Percentiles rank a stretch among this genome's conserved stretches.
phyloP scores from a whole-genome alignment of 805 yeast species.

The Starmerella powellii region DNA sequence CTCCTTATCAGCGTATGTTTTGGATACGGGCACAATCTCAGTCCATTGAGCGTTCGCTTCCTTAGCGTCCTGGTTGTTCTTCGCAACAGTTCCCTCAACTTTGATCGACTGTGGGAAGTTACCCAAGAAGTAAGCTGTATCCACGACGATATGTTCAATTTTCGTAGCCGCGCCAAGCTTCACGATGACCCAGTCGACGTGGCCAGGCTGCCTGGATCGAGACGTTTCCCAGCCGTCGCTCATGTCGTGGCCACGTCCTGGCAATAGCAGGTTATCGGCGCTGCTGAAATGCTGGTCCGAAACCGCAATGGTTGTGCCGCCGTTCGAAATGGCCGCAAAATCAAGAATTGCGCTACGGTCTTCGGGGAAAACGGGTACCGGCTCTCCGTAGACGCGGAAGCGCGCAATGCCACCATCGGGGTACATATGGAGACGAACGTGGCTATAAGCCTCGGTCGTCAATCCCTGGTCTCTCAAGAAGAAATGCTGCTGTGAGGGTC shows the following conservation, averaged over 20 bases:
- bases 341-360: constrained; percentile 43
- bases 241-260: constrained; percentile 95
- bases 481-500: constrained; percentile 79
- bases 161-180: constrained; percentile 57
- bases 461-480: constrained; percentile 46
- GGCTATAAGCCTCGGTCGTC: constrained; percentile 59
- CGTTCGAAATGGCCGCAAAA: constrained; percentile 69
- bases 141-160: constrained; percentile 53
- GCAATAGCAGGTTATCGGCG: constrained; percentile 76
- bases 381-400: constrained; percentile 77
- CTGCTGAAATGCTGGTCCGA: constrained; percentile 93
- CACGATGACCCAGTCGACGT: constrained; percentile 83
- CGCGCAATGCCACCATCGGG: constrained; percentile 98
- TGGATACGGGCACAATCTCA: constrained; percentile 49
- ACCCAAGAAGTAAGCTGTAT: constrained; percentile 90
- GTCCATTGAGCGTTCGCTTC: constrained; percentile 46
- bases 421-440: constrained; percentile 76
- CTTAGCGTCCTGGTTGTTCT: constrained; percentile 31
- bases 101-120: constrained; percentile 77
- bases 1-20: constrained; percentile 75
- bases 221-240: constrained; percentile 97
- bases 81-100: constrained; percentile 47
- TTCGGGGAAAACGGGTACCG: constrained; percentile 53
- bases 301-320: constrained; percentile 74
- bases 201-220: constrained; percentile 72